These are phyloP conservation scores for Xylaria flabelliformis DNA, from an alignment of 495 filamentous ascomycete species.

Conservation along the genomic window DNA sequence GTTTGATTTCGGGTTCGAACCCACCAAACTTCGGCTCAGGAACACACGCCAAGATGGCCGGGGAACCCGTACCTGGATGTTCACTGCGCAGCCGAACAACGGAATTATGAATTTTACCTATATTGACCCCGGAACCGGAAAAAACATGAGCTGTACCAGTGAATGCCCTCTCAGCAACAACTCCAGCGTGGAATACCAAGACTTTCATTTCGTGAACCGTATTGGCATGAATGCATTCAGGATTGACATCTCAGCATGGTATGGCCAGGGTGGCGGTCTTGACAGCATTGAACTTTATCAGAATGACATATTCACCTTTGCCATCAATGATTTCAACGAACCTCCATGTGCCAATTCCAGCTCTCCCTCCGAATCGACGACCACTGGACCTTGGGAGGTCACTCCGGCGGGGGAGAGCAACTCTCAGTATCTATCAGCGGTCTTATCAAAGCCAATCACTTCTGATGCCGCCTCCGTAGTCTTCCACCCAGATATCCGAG, in stretches of 20 bases:
- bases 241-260: slow-evolving; percentile 84
- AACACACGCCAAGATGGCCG: slow-evolving; percentile 88
- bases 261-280: slow-evolving; percentile 85
- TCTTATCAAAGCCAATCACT: slow-evolving; percentile 58
- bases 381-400: slow-evolving; percentile 75
- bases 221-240: slow-evolving; percentile 90
- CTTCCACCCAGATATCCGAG: slow-evolving; percentile 86
- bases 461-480: slow-evolving; percentile 67
- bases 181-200: slow-evolving; percentile 70
- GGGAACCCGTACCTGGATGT: slow-evolving; percentile 85
- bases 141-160: slow-evolving; percentile 72
- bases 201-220: slow-evolving; percentile 87
- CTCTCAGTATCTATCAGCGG: slow-evolving; percentile 77
- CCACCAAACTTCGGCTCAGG: slow-evolving; percentile 85
- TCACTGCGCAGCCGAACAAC: slow-evolving; percentile 78
- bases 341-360: slow-evolving; percentile 74
- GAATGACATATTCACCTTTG: slow-evolving; percentile 84
- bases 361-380: slow-evolving; percentile 67
- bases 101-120: slow-evolving; percentile 98
- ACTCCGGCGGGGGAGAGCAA: slow-evolving; percentile 65
- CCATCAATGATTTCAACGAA: slow-evolving; percentile 86
- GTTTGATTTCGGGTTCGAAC: slow-evolving; percentile 80
- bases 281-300: slow-evolving; percentile 90
- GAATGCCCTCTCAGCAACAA: slow-evolving; percentile 79
- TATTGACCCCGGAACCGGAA: slow-evolving; percentile 71